Evolutionary conservation across 1,284 basidiomycete genomes (phyloP).

Genomic region (Irpex lacteus): DNA sequence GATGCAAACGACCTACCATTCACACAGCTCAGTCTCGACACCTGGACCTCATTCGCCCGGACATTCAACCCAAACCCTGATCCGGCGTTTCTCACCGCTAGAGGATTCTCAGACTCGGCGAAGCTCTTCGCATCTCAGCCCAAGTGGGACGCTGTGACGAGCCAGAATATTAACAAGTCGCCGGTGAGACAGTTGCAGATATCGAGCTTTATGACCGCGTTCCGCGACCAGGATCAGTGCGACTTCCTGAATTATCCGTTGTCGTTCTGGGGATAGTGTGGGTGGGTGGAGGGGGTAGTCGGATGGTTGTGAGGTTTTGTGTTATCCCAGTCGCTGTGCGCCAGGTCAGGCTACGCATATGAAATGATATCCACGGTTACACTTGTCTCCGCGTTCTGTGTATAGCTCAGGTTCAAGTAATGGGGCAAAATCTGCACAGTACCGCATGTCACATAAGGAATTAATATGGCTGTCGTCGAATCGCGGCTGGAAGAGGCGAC

Average conservation of each 20-base stretch:
- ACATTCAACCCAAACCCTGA: constrained; percentile 41
- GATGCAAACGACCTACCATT: constrained; percentile 37
- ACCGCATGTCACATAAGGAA: too few species aligned
- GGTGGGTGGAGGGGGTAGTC: neutral
- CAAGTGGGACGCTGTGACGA: constrained; percentile 25
- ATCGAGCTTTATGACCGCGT: constrained; percentile 25
- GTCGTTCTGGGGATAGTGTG: constrained; percentile 18
- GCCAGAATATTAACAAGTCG: constrained; percentile 15
- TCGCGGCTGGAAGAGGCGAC: too few species aligned
- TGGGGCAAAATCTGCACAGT: too few species aligned
- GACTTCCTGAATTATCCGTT: constrained; percentile 20
- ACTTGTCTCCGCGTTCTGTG: too few species aligned
- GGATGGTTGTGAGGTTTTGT: too few species aligned
- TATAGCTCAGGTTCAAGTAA: too few species aligned
- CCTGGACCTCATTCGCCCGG: constrained; percentile 39
- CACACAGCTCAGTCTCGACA: constrained; percentile 34
- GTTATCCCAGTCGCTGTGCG: too few species aligned
- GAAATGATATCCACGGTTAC: neutral
- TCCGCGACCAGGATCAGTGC: constrained; percentile 27
- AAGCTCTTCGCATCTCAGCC: constrained; percentile 20
- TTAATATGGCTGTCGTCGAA: too few species aligned
- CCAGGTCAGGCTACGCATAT: too few species aligned
- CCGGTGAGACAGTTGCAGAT: constrained; percentile 26
- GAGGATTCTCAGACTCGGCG: constrained; percentile 25
- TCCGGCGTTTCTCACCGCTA: constrained; percentile 31